These are phyloP conservation scores for Pseudoturritis turrita DNA, from an alignment of 345 rosid species.

Conservation along the genomic window DNA sequence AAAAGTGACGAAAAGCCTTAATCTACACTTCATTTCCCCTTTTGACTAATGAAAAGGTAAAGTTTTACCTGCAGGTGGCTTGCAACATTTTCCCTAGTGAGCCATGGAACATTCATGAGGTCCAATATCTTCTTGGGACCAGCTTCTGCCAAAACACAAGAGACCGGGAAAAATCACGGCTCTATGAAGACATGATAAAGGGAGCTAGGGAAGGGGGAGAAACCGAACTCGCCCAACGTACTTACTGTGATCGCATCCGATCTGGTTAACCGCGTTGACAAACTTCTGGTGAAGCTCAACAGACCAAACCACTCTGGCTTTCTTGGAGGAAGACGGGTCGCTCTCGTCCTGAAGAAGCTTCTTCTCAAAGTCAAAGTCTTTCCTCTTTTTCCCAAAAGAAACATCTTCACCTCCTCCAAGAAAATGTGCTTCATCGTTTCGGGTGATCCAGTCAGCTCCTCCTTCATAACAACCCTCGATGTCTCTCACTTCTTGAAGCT, in stretches of 20 bases:
- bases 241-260: slow-evolving; percentile 91
- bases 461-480: slow-evolving; percentile 53
- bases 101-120: slow-evolving; percentile 94
- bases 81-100: slow-evolving; percentile 93
- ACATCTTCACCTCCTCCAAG: slow-evolving; percentile 58
- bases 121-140: slow-evolving; percentile 96
- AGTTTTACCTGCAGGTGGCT: slow-evolving; percentile 85
- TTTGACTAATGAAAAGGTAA: background rate
- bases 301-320: slow-evolving; percentile 93
- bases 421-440: slow-evolving; percentile 50
- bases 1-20: background rate
- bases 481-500: slow-evolving; percentile 74
- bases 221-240: slow-evolving; percentile 41
- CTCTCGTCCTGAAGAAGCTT: slow-evolving; percentile 56
- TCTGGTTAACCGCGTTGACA: slow-evolving; percentile 90
- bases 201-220: background rate
- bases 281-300: slow-evolving; percentile 94
- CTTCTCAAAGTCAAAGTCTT: slow-evolving; percentile 56
- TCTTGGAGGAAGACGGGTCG: slow-evolving; percentile 61
- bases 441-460: slow-evolving; percentile 44
- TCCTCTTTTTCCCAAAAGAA: slow-evolving; percentile 50
- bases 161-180: slow-evolving; percentile 20
- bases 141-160: slow-evolving; percentile 76
- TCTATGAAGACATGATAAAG: slow-evolving; percentile 18
- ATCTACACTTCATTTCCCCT: background rate